Evolutionary conservation across 192 early-diverging fungal genomes (phyloP).

Genomic region (Funneliformis geosporum): DNA sequence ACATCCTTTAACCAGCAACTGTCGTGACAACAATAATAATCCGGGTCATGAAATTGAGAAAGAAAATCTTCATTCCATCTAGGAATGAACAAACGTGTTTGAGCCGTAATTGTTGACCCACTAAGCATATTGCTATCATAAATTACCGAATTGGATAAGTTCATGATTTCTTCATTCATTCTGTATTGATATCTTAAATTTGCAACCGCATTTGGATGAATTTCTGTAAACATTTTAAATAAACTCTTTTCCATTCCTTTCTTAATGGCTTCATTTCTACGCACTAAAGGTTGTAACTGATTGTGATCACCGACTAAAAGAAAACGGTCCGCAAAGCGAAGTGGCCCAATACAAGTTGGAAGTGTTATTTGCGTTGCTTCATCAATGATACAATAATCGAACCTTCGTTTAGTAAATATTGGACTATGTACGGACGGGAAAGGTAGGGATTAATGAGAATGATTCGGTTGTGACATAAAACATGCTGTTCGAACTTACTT

Average conservation of each 20-base stretch:
- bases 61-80: conserved; percentile 32
- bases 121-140: conserved; percentile 80
- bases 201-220: conserved; percentile 75
- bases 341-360: conserved; percentile 86
- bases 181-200: conserved; percentile 85
- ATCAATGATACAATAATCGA: conserved; percentile 97
- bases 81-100: conserved; percentile 52
- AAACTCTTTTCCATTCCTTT: conserved; percentile 65
- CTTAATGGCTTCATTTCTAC: conserved; percentile 55
- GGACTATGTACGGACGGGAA: background rate
- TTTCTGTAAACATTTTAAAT: conserved; percentile 80
- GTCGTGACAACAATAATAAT: background rate
- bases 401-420: conserved; percentile 70
- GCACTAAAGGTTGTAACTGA: conserved; percentile 89
- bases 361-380: conserved; percentile 94
- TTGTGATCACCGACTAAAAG: conserved; percentile 95
- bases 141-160: conserved; percentile 76
- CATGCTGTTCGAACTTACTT: conserved; percentile 56
- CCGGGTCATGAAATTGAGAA: background rate
- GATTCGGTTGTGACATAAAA: background rate
- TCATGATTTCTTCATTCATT: conserved; percentile 92
- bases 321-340: conserved; percentile 80
- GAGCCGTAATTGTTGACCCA: conserved; percentile 66
- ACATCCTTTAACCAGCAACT: conserved; percentile 67
- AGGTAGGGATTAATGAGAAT: background rate